These are phyloP conservation scores for Prillingera fragicola DNA, from an alignment of 1,284 basidiomycete species.

Conservation along the genomic window DNA sequence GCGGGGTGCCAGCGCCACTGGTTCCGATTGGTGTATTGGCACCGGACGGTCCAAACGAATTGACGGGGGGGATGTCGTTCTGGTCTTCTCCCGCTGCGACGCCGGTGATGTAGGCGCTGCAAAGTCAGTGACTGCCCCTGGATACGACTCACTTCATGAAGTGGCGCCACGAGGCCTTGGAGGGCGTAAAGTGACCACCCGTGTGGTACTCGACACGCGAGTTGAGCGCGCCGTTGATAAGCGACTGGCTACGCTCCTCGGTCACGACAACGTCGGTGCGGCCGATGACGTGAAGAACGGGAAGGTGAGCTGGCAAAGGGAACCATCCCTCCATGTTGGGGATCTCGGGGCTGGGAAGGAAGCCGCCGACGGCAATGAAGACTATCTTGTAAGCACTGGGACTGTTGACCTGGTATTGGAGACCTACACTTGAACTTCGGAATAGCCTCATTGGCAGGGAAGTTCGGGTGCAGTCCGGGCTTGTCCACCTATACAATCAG, in stretches of 20 bases:
- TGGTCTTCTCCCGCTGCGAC: conserved; percentile 38
- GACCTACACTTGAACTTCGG: conserved; percentile 56
- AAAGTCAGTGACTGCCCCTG: not conserved
- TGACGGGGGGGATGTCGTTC: conserved; percentile 38
- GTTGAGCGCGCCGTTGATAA: conserved; percentile 57
- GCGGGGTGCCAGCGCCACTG: conserved; percentile 12
- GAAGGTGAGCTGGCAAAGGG: conserved; percentile 53
- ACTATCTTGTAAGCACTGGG: conserved; percentile 52
- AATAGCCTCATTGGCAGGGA: conserved; percentile 60
- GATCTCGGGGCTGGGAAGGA: conserved; percentile 33
- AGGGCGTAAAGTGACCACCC: conserved; percentile 47
- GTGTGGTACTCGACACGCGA: conserved; percentile 46
- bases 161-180: conserved; percentile 46
- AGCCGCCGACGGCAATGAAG: conserved; percentile 54
- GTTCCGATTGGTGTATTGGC: conserved; percentile 21
- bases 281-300: conserved; percentile 75
- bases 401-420: conserved; percentile 57
- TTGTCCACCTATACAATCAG: conserved; percentile 50
- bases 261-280: conserved; percentile 72
- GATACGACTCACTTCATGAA: conserved; percentile 42
- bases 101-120: conserved; percentile 45
- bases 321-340: conserved; percentile 53
- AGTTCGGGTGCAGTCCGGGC: conserved; percentile 58
- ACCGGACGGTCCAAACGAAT: conserved; percentile 33
- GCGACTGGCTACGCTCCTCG: conserved; percentile 60